Evolutionary conservation across 345 rosid species (phyloP).

Genomic region (Odontarrhena argentea): DNA sequence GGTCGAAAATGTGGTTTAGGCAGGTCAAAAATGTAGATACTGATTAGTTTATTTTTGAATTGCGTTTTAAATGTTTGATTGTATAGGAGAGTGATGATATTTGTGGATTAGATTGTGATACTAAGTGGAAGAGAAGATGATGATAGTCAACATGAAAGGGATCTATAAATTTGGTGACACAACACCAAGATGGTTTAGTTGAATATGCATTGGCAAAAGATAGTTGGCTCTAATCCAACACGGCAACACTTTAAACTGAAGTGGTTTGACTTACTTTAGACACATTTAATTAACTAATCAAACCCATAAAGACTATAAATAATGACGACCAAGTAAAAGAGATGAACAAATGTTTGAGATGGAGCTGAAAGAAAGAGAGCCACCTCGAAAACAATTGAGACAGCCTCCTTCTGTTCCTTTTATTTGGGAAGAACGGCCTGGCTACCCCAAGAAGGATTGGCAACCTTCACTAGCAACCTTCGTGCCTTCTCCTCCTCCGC

Average conservation of each 20-base stretch:
- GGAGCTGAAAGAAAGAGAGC: slow-evolving; percentile 42
- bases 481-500: slow-evolving; percentile 41
- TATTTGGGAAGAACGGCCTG: slow-evolving; percentile 84
- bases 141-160: slow-evolving; percentile 27
- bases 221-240: slow-evolving; percentile 39
- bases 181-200: slow-evolving; percentile 42
- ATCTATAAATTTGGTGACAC: slow-evolving; percentile 33
- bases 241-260: slow-evolving; percentile 6
- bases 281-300: slow-evolving; percentile 26
- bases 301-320: slow-evolving; percentile 22
- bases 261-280: slow-evolving; percentile 33
- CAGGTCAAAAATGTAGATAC: no score
- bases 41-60: no score
- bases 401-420: slow-evolving; percentile 80
- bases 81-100: background rate
- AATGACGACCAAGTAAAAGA: background rate
- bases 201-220: slow-evolving; percentile 11
- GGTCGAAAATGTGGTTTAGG: no score
- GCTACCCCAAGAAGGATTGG: slow-evolving; percentile 77
- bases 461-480: slow-evolving; percentile 44
- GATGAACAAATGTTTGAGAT: slow-evolving; percentile 24
- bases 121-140: slow-evolving; percentile 27
- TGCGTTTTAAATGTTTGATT: no score
- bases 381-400: slow-evolving; percentile 49
- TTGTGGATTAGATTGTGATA: slow-evolving; percentile 24